phyloP scores from a whole-genome alignment of 148 eudicot genomes.

The Dianthus caryophyllus region DNA sequence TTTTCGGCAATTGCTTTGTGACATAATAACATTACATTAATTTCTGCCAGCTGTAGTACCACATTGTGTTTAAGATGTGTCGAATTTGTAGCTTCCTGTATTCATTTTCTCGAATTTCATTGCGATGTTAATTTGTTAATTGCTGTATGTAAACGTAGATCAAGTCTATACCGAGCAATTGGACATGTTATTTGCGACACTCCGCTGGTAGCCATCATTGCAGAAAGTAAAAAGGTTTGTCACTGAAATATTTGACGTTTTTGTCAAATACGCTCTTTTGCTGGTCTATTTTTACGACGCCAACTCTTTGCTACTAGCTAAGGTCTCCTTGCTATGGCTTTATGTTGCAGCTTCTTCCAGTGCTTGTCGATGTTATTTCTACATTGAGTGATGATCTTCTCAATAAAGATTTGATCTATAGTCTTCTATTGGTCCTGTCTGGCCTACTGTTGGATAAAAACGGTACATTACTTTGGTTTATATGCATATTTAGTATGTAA shows the following conservation, averaged over 20 bases:
- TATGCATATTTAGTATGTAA: background rate
- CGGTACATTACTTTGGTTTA: constrained; percentile 42
- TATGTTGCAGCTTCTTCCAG: constrained; percentile 64
- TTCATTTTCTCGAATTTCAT: background rate
- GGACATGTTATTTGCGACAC: constrained; percentile 63
- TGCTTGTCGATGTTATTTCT: constrained; percentile 54
- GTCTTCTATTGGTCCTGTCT: constrained; percentile 67
- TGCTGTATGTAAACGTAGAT: constrained; percentile 35
- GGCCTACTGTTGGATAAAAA: constrained; percentile 64
- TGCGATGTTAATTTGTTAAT: background rate
- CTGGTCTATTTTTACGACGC: background rate
- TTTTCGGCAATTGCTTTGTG: background rate
- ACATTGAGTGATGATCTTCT: constrained; percentile 51
- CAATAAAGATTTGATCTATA: constrained; percentile 62
- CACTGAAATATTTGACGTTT: constrained; percentile 10
- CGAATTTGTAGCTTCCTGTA: background rate
- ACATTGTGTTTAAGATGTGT: background rate
- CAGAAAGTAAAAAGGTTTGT: constrained; percentile 76
- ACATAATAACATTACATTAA: background rate
- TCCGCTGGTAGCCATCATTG: constrained; percentile 61
- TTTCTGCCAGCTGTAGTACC: too few species aligned
- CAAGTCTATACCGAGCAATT: constrained; percentile 66
- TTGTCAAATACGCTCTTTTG: background rate
- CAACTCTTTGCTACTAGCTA: constrained; percentile 4
- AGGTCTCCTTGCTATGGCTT: background rate